A percentile compares a stretch with the other conserved stretches of the same genome.
Evolutionary conservation across 345 rosid species (phyloP).

Genomic region (Eucalyptus shirleyi): DNA sequence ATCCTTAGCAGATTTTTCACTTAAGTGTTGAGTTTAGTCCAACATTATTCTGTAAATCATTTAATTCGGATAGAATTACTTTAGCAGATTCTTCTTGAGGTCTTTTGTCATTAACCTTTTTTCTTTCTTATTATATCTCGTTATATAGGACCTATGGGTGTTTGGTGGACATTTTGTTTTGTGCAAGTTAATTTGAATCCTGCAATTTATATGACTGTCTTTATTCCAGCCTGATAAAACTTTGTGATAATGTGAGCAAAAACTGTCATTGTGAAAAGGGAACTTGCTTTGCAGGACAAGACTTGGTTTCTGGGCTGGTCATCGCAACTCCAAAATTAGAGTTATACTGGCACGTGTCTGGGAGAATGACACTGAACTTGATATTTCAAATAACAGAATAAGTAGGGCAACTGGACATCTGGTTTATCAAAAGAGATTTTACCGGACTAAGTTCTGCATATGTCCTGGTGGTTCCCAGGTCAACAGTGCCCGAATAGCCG

Average conservation of each 20-base stretch:
- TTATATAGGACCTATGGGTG: background rate
- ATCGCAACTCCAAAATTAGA: constrained; percentile 85
- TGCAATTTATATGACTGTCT: background rate
- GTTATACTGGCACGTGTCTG: constrained; percentile 91
- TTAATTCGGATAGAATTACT: background rate
- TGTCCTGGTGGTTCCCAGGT: constrained; percentile 99
- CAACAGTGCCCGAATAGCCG: constrained; percentile 92
- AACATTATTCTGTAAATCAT: background rate
- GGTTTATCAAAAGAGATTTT: constrained; percentile 85
- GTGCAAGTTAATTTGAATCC: background rate
- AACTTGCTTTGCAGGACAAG: constrained; percentile 47
- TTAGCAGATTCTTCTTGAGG: background rate
- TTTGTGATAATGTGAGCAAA: background rate
- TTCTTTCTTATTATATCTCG: background rate
- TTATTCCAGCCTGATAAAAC: background rate
- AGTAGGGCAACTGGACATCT: constrained; percentile 76
- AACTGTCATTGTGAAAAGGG: background rate
- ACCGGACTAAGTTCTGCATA: constrained; percentile 80
- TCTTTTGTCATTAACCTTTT: background rate
- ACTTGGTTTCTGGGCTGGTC: constrained; percentile 99
- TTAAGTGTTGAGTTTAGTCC: background rate
- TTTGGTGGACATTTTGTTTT: background rate
- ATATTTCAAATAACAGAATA: constrained; percentile 80
- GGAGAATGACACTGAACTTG: constrained; percentile 93
- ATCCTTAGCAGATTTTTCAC: background rate